Base-by-base conservation (phyloP, 2,329 filamentous ascomycete genomes). In the Fusarium virguliforme region DNA sequence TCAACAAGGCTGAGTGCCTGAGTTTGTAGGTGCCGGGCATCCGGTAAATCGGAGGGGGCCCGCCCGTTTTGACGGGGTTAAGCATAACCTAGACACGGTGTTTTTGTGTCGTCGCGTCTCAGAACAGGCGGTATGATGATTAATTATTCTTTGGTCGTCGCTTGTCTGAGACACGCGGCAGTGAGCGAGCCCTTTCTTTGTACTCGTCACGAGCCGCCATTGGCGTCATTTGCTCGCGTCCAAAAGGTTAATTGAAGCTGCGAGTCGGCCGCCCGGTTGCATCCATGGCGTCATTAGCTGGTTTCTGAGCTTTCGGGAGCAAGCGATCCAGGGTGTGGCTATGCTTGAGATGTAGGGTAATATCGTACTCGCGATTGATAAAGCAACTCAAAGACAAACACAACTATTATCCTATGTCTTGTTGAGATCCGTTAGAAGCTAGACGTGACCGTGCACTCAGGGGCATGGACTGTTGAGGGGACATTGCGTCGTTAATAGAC, bases 241-340 rank as follows among this genome's bases (percentile, higher is more conserved):
- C 18, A 18, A 30, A 34, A 57, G 38, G 54, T 43, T 57, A 57
- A 57, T 57, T 57, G 37, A 50, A 34, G 15, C 41, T 37, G 37
- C 30, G 34, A 65, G 68, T 64, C 68, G 60, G 68, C 61, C 57
- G 57, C 54, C 50, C 22, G 41, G n/a, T 24, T 48, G 41, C 28
- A 50, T 46, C 8, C 22, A 56, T 58, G 64, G 64, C 41, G 55
- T 56, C 56, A 13, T 51, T 59, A 35, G 38, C 10, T 24, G 67
- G 50, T 24, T 26, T 18, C 8, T 43, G 35, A 62, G 9, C 40
- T 30, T 18, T 34, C 68, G 51, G 59, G 55, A 65, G 54, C 64
- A 61, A 65, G 55, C 51, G 68, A 66, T 30, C 18, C 18, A 18
- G 64, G 30, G 57, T 22, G 61, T 72, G 68, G 68, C 65, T 69